Base-by-base conservation (phyloP, 2,329 filamentous ascomycete species). In the Trichothecium sympodiale region DNA sequence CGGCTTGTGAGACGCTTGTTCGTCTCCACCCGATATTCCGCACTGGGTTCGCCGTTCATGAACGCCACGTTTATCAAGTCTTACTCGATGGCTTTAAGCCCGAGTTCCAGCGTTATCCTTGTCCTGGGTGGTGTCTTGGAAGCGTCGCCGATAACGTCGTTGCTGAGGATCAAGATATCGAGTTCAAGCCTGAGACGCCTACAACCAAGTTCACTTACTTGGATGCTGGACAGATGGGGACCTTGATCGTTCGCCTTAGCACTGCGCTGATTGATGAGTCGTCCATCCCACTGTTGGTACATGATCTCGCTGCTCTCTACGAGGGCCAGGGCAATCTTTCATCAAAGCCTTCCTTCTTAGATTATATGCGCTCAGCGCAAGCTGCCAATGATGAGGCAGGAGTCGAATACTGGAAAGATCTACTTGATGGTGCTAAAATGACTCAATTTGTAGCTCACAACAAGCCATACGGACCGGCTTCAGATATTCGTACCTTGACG, bases 11-110 rank as follows among this genome's bases (percentile, higher is more conserved):
- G 16, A 56, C 58, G 10, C 54, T 73, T 8, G 53, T 55, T 0
- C 50, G 51, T 25, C 54, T 66, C 26, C 69, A 73, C 29, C 62
- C 67, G 0, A 67, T 71, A 18, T 57, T 78, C 7, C 65, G 71
- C 16, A 74, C 74, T 0, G 62, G 65, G 0, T 77, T 77, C 37
- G 56, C 68, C 3, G 51, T 59, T 0, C 59, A 69, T 32, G 57
- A 61, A 9, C 58, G 65, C 6, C 57, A 55, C 3, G 54, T 71
- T 0, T 70, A 65, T 43, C 69, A 73, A 46, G 64, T 66, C 0
- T 60, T 65, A 25, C 48, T 69, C 26, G 59, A 59, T 33, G 56
- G 58, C 3, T 62, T 59, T 43, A 52, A 48, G 3, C 56, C 65
- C 1, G 57, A 65, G 2, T 71, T 71, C 41, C 51, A 59, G 38